A percentile compares a stretch with the other conserved stretches of the same genome.
phyloP scores from a whole-genome alignment of 441 rosid species.

The Flueggea neowawraea region DNA sequence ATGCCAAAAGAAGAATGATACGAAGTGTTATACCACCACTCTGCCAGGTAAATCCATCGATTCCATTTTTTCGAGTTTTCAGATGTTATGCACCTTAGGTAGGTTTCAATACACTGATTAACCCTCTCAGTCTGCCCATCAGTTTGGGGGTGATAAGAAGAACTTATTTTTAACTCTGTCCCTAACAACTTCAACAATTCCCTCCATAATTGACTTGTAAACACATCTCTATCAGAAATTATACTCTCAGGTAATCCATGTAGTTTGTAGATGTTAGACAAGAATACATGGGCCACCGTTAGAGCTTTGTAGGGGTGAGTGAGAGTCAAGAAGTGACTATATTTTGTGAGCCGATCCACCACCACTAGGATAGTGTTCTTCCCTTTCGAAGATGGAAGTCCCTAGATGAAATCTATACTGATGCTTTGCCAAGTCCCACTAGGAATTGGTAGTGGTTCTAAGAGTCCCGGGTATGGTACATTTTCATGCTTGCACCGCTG shows the following conservation, averaged over 20 bases:
- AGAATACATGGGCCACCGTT: too few relatives aligned
- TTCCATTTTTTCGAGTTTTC: too few relatives aligned
- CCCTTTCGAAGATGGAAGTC: not conserved
- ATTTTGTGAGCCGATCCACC: not conserved
- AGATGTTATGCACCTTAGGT: too few relatives aligned
- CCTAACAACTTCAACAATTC: not conserved
- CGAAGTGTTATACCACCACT: too few relatives aligned
- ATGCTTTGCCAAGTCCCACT: not conserved
- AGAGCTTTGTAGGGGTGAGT: not conserved
- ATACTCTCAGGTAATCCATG: not conserved
- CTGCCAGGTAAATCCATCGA: too few relatives aligned
- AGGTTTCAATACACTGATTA: too few relatives aligned
- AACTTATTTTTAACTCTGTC: too few relatives aligned
- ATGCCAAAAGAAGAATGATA: too few relatives aligned
- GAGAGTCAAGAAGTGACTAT: not conserved
- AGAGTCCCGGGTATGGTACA: too few relatives aligned
- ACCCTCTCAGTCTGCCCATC: too few relatives aligned
- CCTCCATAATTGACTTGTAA: not conserved
- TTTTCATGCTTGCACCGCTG: not conserved
- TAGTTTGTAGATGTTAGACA: not conserved
- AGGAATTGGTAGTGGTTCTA: not conserved
- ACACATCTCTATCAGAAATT: not conserved
- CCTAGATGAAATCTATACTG: not conserved
- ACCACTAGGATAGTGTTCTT: not conserved
- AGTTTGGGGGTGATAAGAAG: too few relatives aligned